These are phyloP conservation scores for Rhynchospora pubera DNA, from an alignment of 176 grass and related monocot species.

Conservation along the genomic window DNA sequence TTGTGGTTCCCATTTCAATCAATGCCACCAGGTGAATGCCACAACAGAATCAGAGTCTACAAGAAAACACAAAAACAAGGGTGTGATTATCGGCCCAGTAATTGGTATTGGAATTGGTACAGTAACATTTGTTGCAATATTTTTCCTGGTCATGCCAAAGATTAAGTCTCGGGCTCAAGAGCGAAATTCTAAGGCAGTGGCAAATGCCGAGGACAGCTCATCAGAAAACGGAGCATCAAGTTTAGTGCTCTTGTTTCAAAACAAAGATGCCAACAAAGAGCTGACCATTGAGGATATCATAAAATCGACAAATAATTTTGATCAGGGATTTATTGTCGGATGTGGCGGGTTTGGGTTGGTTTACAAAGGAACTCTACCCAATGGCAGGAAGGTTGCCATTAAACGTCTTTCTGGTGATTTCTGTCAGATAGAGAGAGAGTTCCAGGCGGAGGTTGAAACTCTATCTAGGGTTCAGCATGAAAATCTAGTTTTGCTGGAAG, in stretches of 20 bases:
- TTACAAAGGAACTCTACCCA: constrained; percentile 66
- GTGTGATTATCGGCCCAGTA: constrained; percentile 26
- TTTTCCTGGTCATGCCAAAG: constrained; percentile 41
- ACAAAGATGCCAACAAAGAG: constrained; percentile 54
- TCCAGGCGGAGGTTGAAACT: constrained; percentile 85
- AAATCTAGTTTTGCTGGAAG: constrained; percentile 81
- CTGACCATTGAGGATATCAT: constrained; percentile 68
- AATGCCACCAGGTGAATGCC: constrained; percentile 20
- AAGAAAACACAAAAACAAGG: constrained; percentile 35
- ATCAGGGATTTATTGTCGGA: constrained; percentile 70
- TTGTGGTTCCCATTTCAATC: constrained; percentile 26
- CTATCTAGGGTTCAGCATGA: constrained; percentile 73
- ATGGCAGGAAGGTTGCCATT: constrained; percentile 66
- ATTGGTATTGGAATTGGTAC: constrained; percentile 49
- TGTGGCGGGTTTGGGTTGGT: constrained; percentile 93
- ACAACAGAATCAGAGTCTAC: neutral
- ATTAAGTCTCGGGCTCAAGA: constrained; percentile 47
- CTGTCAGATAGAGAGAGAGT: constrained; percentile 88
- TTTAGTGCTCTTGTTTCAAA: constrained; percentile 88
- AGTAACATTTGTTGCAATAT: constrained; percentile 29
- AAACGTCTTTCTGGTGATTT: constrained; percentile 88
- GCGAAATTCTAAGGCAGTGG: constrained; percentile 65
- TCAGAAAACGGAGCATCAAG: constrained; percentile 39
- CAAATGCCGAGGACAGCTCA: constrained; percentile 61
- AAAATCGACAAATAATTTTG: constrained; percentile 87